Evolutionary conservation across 768 basidiomycete species (phyloP).

Genomic region (Clitopilus passeckerianus): DNA sequence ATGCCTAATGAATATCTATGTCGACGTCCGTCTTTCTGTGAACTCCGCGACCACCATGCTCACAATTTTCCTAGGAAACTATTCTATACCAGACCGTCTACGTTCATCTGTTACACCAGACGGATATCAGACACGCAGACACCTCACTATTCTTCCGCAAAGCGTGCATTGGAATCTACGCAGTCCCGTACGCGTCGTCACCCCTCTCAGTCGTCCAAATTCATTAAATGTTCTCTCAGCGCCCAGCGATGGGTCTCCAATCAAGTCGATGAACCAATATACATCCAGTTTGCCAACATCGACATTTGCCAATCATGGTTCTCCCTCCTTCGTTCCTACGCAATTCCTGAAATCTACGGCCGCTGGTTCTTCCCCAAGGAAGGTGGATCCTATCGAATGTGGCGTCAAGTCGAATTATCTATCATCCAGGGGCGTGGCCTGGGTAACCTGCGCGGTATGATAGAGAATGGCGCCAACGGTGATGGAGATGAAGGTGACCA

Average conservation of each 20-base stretch:
- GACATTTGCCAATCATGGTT: constrained; percentile 74
- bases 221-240: constrained; percentile 23
- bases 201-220: neutral
- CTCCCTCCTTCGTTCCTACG: constrained; percentile 74
- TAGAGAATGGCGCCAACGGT: constrained; percentile 24
- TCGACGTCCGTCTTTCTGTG: constrained; percentile 50
- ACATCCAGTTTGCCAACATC: constrained; percentile 63
- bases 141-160: constrained; percentile 73
- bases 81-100: constrained; percentile 71
- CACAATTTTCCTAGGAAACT: constrained; percentile 51
- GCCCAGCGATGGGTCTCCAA: constrained; percentile 56
- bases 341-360: constrained; percentile 76
- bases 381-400: constrained; percentile 83
- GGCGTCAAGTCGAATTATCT: constrained; percentile 74
- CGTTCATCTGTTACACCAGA: constrained; percentile 68
- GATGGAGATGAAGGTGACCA: constrained; percentile 40
- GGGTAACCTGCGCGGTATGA: constrained; percentile 39
- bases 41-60: neutral
- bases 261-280: constrained; percentile 57
- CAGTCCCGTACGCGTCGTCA: constrained; percentile 40
- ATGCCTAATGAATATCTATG: constrained; percentile 67
- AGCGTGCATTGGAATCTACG: constrained; percentile 70
- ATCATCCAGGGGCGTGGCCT: constrained; percentile 74
- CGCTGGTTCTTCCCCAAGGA: constrained; percentile 46
- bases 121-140: constrained; percentile 76